Percentiles rank a stretch among this genome's conserved stretches.
Evolutionary conservation across 2,329 filamentous ascomycete genomes (phyloP).

Genomic region (Neocatenulostroma microsporum): DNA sequence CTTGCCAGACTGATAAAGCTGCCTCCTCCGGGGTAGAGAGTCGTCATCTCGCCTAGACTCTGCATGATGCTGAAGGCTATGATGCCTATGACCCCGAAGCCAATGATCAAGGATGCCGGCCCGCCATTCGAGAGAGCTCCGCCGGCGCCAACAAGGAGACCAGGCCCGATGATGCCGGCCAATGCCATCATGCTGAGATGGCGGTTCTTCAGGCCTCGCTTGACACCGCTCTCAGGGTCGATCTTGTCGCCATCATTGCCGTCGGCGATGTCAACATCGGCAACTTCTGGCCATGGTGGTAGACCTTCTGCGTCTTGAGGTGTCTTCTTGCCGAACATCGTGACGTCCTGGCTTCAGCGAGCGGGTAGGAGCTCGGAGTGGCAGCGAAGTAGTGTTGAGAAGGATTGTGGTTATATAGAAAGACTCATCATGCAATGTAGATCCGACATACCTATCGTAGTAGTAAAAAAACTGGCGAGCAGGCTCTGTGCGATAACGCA

Average conservation of each 20-base stretch:
- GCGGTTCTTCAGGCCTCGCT: constrained; percentile 60
- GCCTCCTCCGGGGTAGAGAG: constrained; percentile 62
- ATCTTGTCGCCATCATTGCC: constrained; percentile 17
- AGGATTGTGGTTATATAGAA: too few species aligned
- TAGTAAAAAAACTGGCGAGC: too few species aligned
- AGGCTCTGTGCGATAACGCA: too few species aligned
- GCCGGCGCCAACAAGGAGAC: constrained; percentile 63
- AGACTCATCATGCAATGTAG: too few species aligned
- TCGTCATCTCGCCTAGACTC: constrained; percentile 66
- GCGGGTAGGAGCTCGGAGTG: too few species aligned
- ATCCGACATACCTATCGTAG: too few species aligned
- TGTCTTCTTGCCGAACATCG: constrained; percentile 3
- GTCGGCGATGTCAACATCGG: not conserved
- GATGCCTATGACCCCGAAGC: constrained; percentile 63
- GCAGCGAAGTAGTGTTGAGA: too few species aligned
- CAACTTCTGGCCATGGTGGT: constrained; percentile 6
- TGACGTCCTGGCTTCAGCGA: too few species aligned
- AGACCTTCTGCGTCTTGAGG: not conserved
- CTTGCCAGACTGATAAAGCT: constrained; percentile 65
- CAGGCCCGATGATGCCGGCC: constrained; percentile 57
- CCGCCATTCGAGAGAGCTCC: constrained; percentile 61
- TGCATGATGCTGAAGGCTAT: constrained; percentile 63
- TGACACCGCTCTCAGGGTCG: constrained; percentile 58
- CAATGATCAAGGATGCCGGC: constrained; percentile 63
- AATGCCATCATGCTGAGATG: constrained; percentile 53